phyloP scores from a whole-genome alignment of 352 stramenopile species.

The Globisporangium rhizosaccharum region DNA sequence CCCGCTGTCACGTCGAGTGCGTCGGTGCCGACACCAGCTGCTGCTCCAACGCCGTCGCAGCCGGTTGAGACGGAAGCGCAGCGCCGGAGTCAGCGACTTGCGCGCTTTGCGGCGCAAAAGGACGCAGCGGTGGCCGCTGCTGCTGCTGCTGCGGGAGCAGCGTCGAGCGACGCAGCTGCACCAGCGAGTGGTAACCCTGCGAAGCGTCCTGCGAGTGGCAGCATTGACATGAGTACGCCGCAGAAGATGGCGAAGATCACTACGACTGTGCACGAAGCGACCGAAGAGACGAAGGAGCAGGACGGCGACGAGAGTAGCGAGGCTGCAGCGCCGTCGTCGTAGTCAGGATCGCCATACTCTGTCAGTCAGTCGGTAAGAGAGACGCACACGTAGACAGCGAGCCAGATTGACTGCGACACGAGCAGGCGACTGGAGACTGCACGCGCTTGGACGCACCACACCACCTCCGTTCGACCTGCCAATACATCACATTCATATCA shows the following conservation, averaged over 20 bases:
- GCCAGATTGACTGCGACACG: too few relatives aligned
- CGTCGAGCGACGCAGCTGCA: constrained; percentile 7
- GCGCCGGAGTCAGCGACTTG: constrained; percentile 43
- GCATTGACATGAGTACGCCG: constrained; percentile 20
- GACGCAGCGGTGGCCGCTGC: constrained; percentile 3
- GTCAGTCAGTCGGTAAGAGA: too few relatives aligned
- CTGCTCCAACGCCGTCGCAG: background rate
- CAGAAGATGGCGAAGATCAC: constrained; percentile 40
- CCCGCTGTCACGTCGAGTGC: background rate
- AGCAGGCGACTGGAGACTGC: too few relatives aligned
- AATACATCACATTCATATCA: too few relatives aligned
- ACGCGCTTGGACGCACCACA: too few relatives aligned
- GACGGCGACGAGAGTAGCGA: background rate
- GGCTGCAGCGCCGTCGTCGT: too few relatives aligned
- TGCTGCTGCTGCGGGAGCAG: constrained; percentile 9
- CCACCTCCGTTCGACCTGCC: too few relatives aligned
- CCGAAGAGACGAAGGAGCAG: background rate
- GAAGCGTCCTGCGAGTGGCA: constrained; percentile 32
- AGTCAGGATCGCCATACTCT: too few relatives aligned
- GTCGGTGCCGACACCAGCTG: background rate
- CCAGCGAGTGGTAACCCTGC: constrained; percentile 14
- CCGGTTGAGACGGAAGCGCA: constrained; percentile 24
- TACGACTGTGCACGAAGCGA: background rate
- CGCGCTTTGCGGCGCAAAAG: constrained; percentile 25
- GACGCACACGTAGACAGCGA: too few relatives aligned